A percentile compares a stretch with the other conserved stretches of the same genome.
Evolutionary conservation across 805 yeast species (phyloP).

Genomic region (Hanseniaspora guilliermondii): DNA sequence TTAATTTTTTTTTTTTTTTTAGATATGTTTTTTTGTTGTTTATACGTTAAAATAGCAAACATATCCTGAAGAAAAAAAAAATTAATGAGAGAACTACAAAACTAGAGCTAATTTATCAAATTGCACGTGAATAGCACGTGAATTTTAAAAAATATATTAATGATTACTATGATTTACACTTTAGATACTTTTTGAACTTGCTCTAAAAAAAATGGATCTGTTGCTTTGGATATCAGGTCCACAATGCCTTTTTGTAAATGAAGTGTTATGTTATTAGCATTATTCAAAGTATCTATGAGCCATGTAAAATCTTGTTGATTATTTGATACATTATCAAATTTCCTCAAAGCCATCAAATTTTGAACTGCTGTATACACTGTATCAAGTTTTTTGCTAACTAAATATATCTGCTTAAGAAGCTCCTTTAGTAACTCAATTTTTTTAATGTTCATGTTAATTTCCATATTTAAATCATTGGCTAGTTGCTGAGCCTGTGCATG

Average conservation of each 20-base stretch:
- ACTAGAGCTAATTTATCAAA: neutral
- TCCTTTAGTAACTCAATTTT: neutral
- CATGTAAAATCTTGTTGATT: neutral
- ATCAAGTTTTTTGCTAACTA: neutral
- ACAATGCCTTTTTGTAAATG: neutral
- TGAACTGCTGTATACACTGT: neutral
- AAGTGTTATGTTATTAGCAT: neutral
- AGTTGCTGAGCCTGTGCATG: neutral
- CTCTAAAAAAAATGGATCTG: conserved; percentile 5
- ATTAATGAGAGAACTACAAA: neutral
- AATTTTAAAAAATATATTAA: no score
- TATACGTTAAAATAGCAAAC: no score
- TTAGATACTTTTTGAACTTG: conserved; percentile 1
- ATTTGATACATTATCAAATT: neutral
- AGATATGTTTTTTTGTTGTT: no score
- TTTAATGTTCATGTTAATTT: neutral
- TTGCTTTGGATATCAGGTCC: neutral
- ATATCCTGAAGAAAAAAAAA: neutral
- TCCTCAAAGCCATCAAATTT: neutral
- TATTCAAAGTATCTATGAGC: neutral
- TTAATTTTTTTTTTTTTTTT: no score
- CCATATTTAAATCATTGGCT: neutral
- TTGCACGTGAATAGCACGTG: neutral
- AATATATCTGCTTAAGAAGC: neutral
- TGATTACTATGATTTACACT: no score